Conservation (phyloP, 2,329 filamentous ascomycete genomes). For the Fusarium solani-melongenae region DNA sequence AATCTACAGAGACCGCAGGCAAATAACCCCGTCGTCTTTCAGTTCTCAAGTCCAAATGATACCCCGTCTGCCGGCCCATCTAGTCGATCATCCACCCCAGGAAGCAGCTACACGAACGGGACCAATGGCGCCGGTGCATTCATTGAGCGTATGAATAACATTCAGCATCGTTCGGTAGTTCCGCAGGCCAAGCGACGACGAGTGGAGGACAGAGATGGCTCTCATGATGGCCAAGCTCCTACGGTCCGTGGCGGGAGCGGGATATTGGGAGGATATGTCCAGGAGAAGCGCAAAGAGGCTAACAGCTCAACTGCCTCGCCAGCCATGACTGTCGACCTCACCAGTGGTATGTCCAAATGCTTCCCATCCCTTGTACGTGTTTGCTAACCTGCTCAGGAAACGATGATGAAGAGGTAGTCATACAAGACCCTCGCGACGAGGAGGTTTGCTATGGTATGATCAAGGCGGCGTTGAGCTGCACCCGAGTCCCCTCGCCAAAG, state of each 20-base stretch:
- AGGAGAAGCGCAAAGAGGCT: constrained; percentile 65
- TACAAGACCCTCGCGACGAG: constrained; percentile 71
- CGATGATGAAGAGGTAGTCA: constrained; percentile 69
- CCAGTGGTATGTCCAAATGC: constrained; percentile 54
- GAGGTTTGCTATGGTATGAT: constrained; percentile 86
- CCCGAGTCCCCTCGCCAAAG: constrained; percentile 75
- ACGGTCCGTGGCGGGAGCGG: constrained; percentile 59
- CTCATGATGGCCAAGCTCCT: constrained; percentile 51
- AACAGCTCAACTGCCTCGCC: constrained; percentile 41
- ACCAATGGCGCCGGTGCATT: constrained; percentile 65
- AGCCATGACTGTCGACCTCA: constrained; percentile 67
- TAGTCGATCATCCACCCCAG: constrained; percentile 49
- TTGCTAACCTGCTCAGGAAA: constrained; percentile 38
- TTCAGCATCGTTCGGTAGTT: constrained; percentile 71
- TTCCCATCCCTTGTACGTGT: constrained; percentile 17
- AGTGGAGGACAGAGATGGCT: constrained; percentile 57
- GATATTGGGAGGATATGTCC: constrained; percentile 74
- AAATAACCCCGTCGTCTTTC: constrained; percentile 53
- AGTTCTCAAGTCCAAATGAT: constrained; percentile 54
- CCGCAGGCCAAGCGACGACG: constrained; percentile 76
- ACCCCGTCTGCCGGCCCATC: constrained; percentile 48
- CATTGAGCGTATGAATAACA: constrained; percentile 81
- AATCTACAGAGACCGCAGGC: constrained; percentile 40
- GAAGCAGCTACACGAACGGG: constrained; percentile 36
- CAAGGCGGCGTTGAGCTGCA: constrained; percentile 74